Base-by-base conservation (phyloP, 2,329 filamentous ascomycete genomes). In the Helotiales sp. region DNA sequence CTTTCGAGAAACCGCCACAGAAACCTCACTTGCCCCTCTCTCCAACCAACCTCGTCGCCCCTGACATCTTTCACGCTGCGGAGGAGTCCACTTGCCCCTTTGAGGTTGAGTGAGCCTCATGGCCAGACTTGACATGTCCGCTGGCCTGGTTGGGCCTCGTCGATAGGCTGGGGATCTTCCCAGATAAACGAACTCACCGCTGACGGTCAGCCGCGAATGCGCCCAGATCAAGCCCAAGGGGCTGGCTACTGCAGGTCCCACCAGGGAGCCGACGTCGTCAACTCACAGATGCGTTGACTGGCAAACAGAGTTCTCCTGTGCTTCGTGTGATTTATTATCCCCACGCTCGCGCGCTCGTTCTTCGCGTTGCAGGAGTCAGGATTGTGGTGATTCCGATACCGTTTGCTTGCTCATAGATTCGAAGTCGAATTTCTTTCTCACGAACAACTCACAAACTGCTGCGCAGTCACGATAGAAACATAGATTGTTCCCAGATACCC, bases 21-120 rank as follows among this genome's bases (percentile, higher is more conserved):
- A 25, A 24, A 48, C 19, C 29, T 31, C 30, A 24, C 13, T 27
- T 22, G 25, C 29, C 48, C 40, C 47, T 42, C 34, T n/a, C 24
- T 46, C 62, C 62, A 62, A 64, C 59, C 62, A 55, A 47, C 19
- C 53, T 55, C 49, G 10, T 36, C 40, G 12, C 40, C 57, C 55
- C 57, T 57, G 47, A 57, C 25, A 15, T 34, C 19, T 48, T 17
- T 52, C 47, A 50, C 49, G 29, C 47, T 34, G 22, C 5, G 13
- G 31, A 33, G 15, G 17, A 29, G 17, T 27, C 46, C 27, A 30
- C 46, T 48, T 48, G 15, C 46, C 46, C 5, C 9, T 30, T 30
- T 29, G 3, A 48, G 46, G 22, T 6, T 3, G 19, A 24, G 40
- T 29, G n/a, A 56, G 38, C 40, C 55, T 57, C 53, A 50, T 22